Evolutionary conservation across 768 basidiomycete genomes (phyloP).

Genomic region (Tylopilus cervinicoccineus): DNA sequence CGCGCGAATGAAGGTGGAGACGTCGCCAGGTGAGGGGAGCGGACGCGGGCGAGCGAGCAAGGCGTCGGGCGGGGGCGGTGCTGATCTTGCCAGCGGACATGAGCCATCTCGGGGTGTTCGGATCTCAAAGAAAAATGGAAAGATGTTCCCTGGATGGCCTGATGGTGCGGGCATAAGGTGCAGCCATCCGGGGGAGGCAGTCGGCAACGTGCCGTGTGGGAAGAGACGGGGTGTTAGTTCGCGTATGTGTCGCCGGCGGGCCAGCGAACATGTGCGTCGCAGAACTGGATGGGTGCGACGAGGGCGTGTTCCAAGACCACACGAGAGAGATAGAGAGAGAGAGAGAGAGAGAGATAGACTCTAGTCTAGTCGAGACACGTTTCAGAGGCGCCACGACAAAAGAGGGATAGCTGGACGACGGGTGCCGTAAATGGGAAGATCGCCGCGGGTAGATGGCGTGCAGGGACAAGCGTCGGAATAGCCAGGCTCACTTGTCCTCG

Average conservation of each 20-base stretch:
- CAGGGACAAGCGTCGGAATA: constrained; percentile 8
- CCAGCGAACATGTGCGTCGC: constrained; percentile 17
- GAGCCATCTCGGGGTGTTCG: constrained; percentile 4
- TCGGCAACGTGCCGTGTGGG: constrained; percentile 13
- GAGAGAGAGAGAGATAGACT: not conserved
- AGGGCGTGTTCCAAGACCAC: constrained; percentile 9
- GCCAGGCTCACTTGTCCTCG: constrained; percentile 2
- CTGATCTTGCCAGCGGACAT: constrained; percentile 12
- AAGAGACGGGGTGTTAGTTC: constrained; percentile 10
- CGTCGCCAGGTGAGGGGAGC: not conserved
- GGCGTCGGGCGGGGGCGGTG: not conserved
- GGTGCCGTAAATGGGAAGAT: constrained; percentile 20
- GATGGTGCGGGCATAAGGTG: constrained; percentile 13
- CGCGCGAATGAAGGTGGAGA: not conserved
- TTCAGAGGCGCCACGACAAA: too few species aligned
- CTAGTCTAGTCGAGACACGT: too few species aligned
- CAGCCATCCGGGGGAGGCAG: constrained; percentile 2
- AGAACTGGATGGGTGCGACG: constrained; percentile 8
- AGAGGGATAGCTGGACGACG: too few species aligned
- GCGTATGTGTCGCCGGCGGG: not conserved
- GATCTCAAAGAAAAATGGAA: constrained; percentile 14
- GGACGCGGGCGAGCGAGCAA: not conserved
- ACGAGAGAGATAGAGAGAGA: not conserved
- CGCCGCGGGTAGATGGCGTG: constrained; percentile 11
- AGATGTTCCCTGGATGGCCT: constrained; percentile 2